Base-by-base conservation (phyloP, 1,284 basidiomycete genomes). In the Rhodotorula sp. region DNA sequence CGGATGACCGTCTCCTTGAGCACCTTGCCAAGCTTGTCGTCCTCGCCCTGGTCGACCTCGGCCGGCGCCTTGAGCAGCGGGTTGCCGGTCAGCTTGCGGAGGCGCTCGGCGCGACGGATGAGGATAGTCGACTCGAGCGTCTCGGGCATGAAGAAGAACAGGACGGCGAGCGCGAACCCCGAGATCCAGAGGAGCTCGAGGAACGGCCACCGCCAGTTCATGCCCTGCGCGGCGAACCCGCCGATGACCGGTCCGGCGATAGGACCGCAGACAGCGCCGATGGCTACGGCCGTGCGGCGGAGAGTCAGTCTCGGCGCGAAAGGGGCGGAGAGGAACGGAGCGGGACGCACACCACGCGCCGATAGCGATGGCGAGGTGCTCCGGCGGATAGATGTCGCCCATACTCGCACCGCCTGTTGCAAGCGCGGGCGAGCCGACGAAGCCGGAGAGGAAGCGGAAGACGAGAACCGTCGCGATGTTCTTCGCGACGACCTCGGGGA, bases 41-140 rank as follows among this genome's bases (percentile, higher is more conserved):
- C 60, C 22, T 61, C 66, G 9, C 41, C 69, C 27, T 74, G 48
- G 32, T 80, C 75, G 51, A 78, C 65, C 74, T 83, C 82, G 57
- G 79, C 79, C 51, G 81, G 77, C 27, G 79, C 78, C 41, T 74
- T 77, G 34, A 83, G 75, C 46, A 81, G 66, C 12, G 73, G 44
- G 76, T 83, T 82, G 4, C 81, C 81, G 0, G 83, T 83, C 1
- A 80, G 57, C 58, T 79, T 78, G 39, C 83, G 78, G 8, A 83
- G 76, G 8, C 82, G 71, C 32, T 72, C 65, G 9, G 83, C 82
- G 5, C 82, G 79, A 37, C 80, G 75, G 60, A 75, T 67, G 36
- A 83, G 79, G 62, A 83, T 82, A 44, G 80, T 83, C 54, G 77
- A 44, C 22, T 72, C 70, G 12, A 77, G 74, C 8, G 82, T 83